Evolutionary conservation across 495 filamentous ascomycete species (phyloP).

Genomic region (Penicillium pulvis): DNA sequence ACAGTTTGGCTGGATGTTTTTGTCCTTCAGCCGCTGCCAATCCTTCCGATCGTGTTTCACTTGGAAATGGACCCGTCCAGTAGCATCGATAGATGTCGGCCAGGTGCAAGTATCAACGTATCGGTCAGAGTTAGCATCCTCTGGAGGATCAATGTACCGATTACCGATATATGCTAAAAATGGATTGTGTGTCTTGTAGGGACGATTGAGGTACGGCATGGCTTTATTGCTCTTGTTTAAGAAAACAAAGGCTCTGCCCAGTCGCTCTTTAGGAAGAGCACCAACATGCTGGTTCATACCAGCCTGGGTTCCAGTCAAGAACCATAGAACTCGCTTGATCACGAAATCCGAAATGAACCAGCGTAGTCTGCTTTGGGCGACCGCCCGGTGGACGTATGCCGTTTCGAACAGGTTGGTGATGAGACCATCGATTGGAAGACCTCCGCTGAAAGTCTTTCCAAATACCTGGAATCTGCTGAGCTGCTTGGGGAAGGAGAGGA

Average conservation of each 20-base stretch:
- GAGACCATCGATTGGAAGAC: slow-evolving; percentile 21
- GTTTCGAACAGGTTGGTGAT: slow-evolving; percentile 24
- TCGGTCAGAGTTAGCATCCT: slow-evolving; percentile 19
- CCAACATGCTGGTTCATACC: slow-evolving; percentile 23
- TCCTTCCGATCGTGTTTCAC: slow-evolving; percentile 15
- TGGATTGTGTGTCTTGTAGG: slow-evolving; percentile 17
- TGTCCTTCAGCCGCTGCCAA: slow-evolving; percentile 19
- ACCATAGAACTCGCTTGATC: slow-evolving; percentile 20
- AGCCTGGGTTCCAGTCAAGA: slow-evolving; percentile 19
- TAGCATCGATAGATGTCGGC: slow-evolving; percentile 19
- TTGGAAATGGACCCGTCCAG: slow-evolving; percentile 17
- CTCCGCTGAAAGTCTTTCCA: slow-evolving; percentile 19
- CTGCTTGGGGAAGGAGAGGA: slow-evolving; percentile 21
- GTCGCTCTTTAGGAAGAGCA: slow-evolving; percentile 16
- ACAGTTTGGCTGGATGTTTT: slow-evolving; percentile 16
- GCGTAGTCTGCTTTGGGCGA: slow-evolving; percentile 17
- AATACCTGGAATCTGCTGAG: slow-evolving; percentile 21
- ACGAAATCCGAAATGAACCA: slow-evolving; percentile 20
- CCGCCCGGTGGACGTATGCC: slow-evolving; percentile 19
- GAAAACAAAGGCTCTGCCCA: slow-evolving; percentile 20
- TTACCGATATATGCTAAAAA: slow-evolving; percentile 18
- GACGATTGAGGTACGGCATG: slow-evolving; percentile 23
- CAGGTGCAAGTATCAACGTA: slow-evolving; percentile 22
- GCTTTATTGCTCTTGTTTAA: slow-evolving; percentile 24
- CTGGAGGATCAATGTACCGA: slow-evolving; percentile 21